A percentile compares a stretch with the other conserved stretches of the same genome.
Evolutionary conservation across 2,329 filamentous ascomycete genomes (phyloP).

Genomic region (Fusarium sp.): DNA sequence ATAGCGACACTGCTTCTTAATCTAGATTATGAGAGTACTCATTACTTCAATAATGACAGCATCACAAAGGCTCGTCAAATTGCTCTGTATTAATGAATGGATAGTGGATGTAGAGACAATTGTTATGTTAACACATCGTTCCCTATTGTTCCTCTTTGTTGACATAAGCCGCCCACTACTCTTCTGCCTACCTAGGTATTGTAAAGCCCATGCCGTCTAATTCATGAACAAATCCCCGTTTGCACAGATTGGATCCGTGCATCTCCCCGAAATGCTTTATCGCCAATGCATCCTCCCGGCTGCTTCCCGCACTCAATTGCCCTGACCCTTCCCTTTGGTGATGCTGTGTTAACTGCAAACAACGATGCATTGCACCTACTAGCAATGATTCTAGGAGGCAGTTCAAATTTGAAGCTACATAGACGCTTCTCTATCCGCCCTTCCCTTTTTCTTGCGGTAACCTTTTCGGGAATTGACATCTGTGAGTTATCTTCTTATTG

Average conservation of each 20-base stretch:
- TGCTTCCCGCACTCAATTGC: not conserved
- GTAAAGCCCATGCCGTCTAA: not conserved
- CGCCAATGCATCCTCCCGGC: not conserved
- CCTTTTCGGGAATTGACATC: not conserved
- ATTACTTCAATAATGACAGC: not conserved
- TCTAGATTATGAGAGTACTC: not conserved
- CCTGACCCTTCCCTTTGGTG: constrained; percentile 12
- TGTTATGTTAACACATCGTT: not conserved
- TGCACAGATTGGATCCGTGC: not conserved
- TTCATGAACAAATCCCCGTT: not conserved
- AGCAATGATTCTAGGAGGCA: not conserved
- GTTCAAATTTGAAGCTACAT: not conserved
- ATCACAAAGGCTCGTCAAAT: not conserved
- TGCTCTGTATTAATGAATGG: fast-evolving
- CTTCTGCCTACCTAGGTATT: not conserved
- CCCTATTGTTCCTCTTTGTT: not conserved
- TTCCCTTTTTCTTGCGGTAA: not conserved
- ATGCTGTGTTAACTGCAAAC: constrained; percentile 20
- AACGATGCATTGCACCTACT: not conserved
- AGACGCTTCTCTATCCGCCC: not conserved
- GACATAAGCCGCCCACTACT: not conserved
- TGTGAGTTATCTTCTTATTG: not conserved
- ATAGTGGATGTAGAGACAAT: not conserved
- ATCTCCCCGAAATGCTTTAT: not conserved
- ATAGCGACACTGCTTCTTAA: not conserved